phyloP scores from a whole-genome alignment of 2,329 filamentous ascomycete species.

The Nakataea oryzae region DNA sequence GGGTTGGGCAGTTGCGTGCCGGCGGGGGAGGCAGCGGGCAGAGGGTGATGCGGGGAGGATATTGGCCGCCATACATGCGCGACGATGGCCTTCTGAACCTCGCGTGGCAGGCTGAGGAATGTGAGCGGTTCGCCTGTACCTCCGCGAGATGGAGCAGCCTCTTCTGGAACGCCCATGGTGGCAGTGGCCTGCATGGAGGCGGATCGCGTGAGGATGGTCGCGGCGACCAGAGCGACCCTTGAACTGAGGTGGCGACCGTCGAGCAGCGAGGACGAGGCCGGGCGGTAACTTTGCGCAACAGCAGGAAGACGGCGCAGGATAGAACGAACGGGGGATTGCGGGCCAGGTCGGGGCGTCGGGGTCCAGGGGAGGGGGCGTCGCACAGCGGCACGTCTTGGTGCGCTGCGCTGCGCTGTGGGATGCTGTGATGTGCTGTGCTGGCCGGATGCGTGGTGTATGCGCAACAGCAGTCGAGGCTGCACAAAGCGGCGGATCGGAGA shows the following conservation, averaged over 20 bases:
- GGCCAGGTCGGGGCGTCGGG: not conserved
- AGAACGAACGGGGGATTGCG: not conserved
- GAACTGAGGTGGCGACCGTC: not conserved
- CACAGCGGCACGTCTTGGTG: not conserved
- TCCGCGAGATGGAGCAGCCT: not conserved
- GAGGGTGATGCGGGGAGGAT: not conserved
- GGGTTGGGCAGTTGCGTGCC: not conserved
- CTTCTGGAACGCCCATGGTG: not conserved
- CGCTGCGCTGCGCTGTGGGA: not conserved
- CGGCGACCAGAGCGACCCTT: not conserved
- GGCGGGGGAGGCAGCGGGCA: not conserved
- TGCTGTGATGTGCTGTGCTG: not conserved
- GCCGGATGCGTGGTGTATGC: not conserved
- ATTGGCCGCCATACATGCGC: conserved; percentile 25
- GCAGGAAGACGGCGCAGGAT: not conserved
- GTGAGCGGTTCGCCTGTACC: conserved; percentile 9
- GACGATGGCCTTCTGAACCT: conserved; percentile 38
- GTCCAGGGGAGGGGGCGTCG: too few relatives aligned
- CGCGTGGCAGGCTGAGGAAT: conserved; percentile 33
- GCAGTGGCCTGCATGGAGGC: not conserved
- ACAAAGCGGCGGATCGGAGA: not conserved
- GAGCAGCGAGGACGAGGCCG: not conserved
- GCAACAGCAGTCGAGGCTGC: not conserved
- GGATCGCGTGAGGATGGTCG: not conserved
- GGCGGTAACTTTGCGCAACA: not conserved